phyloP scores from a whole-genome alignment of 1,284 basidiomycete species.

The Hypsizygus ulmarius region DNA sequence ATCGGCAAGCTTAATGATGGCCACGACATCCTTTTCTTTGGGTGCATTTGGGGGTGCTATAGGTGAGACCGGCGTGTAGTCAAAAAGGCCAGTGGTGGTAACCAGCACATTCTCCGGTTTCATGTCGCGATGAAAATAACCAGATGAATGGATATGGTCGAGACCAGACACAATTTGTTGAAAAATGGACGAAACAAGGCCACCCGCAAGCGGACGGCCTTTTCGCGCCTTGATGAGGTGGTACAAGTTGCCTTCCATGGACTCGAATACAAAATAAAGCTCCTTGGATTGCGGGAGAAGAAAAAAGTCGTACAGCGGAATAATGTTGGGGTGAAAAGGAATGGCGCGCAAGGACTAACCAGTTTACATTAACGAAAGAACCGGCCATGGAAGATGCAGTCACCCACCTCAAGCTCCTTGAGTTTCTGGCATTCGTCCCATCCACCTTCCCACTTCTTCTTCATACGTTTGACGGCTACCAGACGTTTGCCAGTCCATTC shows the following conservation, averaged over 20 bases:
- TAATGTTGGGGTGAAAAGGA: constrained; percentile 94
- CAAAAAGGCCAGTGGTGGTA: constrained; percentile 95
- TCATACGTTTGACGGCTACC: constrained; percentile 98
- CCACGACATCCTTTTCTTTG: constrained; percentile 90
- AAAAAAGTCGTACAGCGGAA: constrained; percentile 98
- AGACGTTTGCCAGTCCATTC: constrained; percentile 95
- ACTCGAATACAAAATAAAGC: constrained; percentile 99
- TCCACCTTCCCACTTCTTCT: constrained; percentile 93
- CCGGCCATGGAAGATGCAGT: constrained; percentile 18
- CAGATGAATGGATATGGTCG: constrained; percentile 88
- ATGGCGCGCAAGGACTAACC: constrained; percentile 88
- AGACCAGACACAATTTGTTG: constrained; percentile 90
- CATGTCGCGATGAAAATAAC: constrained; percentile 99
- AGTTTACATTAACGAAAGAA: constrained; percentile 16
- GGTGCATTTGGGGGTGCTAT: constrained; percentile 54
- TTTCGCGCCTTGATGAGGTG: constrained; percentile 98
- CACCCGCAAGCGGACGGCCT: constrained; percentile 90
- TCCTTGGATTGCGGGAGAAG: constrained; percentile 91
- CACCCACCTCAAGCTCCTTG: constrained; percentile 93
- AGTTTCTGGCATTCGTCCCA: constrained; percentile 96
- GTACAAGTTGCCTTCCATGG: constrained; percentile 99
- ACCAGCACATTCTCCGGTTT: constrained; percentile 99
- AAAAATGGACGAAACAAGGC: constrained; percentile 94
- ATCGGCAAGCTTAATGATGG: constrained; percentile 97
- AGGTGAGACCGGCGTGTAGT: constrained; percentile 83